A percentile compares a stretch with the other conserved stretches of the same genome.
Conservation (phyloP, 2,329 filamentous ascomycete species). For the Fusarium sp. region DNA sequence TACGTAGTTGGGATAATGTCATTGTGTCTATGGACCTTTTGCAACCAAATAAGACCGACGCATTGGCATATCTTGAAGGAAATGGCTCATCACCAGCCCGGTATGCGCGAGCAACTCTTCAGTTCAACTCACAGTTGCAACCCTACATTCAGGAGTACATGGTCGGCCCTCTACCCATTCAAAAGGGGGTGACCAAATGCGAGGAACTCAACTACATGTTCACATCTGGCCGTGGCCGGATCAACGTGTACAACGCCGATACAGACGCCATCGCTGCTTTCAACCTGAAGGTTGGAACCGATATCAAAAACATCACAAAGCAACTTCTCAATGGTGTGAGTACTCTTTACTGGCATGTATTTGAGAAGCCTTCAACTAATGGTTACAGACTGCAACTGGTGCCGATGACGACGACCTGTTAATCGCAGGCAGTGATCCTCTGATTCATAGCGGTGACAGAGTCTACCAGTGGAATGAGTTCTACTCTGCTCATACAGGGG, state of each 20-base stretch:
- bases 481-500: constrained; percentile 54
- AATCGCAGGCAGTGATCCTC: constrained; percentile 40
- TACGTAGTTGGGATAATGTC: constrained; percentile 36
- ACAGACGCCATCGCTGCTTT: constrained; percentile 30
- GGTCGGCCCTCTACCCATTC: constrained; percentile 55
- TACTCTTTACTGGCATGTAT: fast-evolving
- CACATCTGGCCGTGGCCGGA: constrained; percentile 49
- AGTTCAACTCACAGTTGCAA: constrained; percentile 30
- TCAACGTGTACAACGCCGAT: constrained; percentile 46
- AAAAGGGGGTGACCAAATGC: constrained; percentile 55
- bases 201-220: constrained; percentile 60
- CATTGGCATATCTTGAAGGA: constrained; percentile 61
- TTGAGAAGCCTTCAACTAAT: background rate
- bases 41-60: constrained; percentile 66
- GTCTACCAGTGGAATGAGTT: constrained; percentile 65
- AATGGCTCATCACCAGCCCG: constrained; percentile 54
- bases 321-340: constrained; percentile 34
- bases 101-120: constrained; percentile 60
- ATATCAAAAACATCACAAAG: constrained; percentile 32
- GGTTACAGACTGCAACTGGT: constrained; percentile 28
- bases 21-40: constrained; percentile 55
- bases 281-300: constrained; percentile 17
- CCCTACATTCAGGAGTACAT: constrained; percentile 60
- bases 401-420: constrained; percentile 19
- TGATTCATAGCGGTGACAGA: constrained; percentile 59